A percentile compares a stretch with the other conserved stretches of the same genome.
Conservation (phyloP, 495 filamentous ascomycete species). For the Penicillium paxilli region DNA sequence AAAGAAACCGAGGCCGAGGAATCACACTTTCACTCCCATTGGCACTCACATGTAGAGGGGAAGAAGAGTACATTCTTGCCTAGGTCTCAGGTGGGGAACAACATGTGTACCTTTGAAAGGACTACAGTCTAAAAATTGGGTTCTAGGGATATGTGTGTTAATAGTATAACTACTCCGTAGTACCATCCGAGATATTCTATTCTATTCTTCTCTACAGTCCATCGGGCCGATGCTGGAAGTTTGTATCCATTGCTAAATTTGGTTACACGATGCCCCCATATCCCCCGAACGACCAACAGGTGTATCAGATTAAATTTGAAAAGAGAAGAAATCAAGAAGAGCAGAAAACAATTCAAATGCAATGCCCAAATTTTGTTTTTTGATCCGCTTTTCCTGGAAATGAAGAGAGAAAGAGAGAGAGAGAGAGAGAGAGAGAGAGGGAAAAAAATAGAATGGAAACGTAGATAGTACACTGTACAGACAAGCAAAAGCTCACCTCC, state of each 20-base stretch:
- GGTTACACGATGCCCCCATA: conserved; percentile 22
- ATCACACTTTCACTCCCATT: conserved; percentile 12
- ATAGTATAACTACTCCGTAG: too few relatives aligned
- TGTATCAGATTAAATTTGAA: conserved; percentile 26
- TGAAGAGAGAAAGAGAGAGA: neutral
- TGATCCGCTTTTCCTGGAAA: conserved; percentile 11
- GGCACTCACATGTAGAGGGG: too few relatives aligned
- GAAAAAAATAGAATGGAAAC: conserved; percentile 3
- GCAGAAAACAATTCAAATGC: conserved; percentile 15
- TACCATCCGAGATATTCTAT: too few relatives aligned
- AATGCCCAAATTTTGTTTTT: conserved; percentile 16
- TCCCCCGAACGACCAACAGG: conserved; percentile 23
- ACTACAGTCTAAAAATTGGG: too few relatives aligned
- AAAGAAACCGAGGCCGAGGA: conserved; percentile 22
- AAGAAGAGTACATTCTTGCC: too few relatives aligned
- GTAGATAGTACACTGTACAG: conserved; percentile 31
- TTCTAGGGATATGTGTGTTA: too few relatives aligned
- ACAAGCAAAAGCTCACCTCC: conserved; percentile 16
- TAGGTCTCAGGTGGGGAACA: conserved; percentile 9
- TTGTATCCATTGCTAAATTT: conserved; percentile 10
- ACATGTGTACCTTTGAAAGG: too few relatives aligned
- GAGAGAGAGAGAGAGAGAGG: too few relatives aligned
- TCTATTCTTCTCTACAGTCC: neutral
- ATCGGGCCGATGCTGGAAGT: neutral
- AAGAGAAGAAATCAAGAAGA: neutral